These are phyloP conservation scores for Cutaneotrichosporon sp. DNA, from an alignment of 1,284 basidiomycete species.

Conservation along the genomic window DNA sequence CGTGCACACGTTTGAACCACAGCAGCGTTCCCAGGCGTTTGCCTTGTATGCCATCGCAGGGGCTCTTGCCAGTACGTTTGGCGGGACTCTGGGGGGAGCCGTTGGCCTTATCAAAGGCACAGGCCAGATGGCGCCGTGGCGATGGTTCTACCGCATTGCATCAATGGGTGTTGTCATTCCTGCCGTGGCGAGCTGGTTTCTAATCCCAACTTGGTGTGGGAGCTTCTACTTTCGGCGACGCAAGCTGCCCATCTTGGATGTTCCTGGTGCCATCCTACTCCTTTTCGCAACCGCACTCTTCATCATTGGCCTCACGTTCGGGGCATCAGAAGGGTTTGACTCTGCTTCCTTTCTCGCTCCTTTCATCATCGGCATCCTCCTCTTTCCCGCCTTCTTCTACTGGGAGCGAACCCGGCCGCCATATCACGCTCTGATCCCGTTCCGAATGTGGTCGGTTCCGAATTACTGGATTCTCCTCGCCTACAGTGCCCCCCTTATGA, in stretches of 20 bases:
- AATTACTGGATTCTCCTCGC: constrained; percentile 42
- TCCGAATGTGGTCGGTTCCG: constrained; percentile 35
- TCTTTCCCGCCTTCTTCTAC: constrained; percentile 35
- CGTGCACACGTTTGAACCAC: constrained; percentile 30
- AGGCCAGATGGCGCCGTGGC: constrained; percentile 40
- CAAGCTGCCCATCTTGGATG: constrained; percentile 36
- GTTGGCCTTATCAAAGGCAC: constrained; percentile 43
- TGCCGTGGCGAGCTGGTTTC: constrained; percentile 16
- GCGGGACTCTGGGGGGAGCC: constrained; percentile 36
- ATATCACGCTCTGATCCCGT: constrained; percentile 36
- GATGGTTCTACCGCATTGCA: constrained; percentile 36
- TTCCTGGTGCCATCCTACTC: constrained; percentile 34
- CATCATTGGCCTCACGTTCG: constrained; percentile 43
- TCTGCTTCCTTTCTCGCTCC: constrained; percentile 43
- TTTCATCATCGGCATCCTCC: constrained; percentile 37
- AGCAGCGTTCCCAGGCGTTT: constrained; percentile 35
- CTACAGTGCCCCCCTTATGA: constrained; percentile 33
- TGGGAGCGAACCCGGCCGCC: constrained; percentile 31
- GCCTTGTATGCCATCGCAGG: constrained; percentile 43
- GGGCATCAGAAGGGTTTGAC: constrained; percentile 38
- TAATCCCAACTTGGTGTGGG: constrained; percentile 27
- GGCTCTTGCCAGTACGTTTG: constrained; percentile 40
- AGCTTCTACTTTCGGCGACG: constrained; percentile 5
- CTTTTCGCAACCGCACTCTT: constrained; percentile 35
- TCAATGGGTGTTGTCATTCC: constrained; percentile 28